Base-by-base conservation (phyloP, 2,329 filamentous ascomycete genomes). In the Pseudonectria buxi region DNA sequence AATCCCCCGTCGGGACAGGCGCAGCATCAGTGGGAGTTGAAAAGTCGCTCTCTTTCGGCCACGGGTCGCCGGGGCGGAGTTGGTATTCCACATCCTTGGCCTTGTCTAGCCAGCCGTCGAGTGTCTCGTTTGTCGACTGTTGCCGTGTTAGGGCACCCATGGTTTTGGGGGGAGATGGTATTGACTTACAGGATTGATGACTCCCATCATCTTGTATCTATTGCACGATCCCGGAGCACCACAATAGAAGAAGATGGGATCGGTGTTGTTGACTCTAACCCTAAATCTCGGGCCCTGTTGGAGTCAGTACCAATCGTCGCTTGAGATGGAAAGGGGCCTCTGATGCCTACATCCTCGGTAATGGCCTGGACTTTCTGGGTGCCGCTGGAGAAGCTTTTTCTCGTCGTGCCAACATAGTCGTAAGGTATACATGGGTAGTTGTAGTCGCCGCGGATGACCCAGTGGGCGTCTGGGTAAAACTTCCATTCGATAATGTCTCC, bases 221-320 rank as follows among this genome's bases (percentile, higher is more conserved):
- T 69, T 67, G 50, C 85, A 90, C 2, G 81, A 84, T 1, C 67
- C 71, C 0, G 76, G 70, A 0, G 81, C 81, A 0, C 78, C 75
- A 44, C 81, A 86, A 56, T 86, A 86, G 57, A 74, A 83, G 55
- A 81, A 84, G 12, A 79, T 71, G 0, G 82, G 80, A 14, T 72
- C 57, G 0, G 77, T 80, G 44, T 78, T 65, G 46, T 83, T 82
- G 37, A 85, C 63, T 14, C 43, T 46, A 15, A 72, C 46, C 28
- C 53, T 49, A 38, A 55, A 74, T 26, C 50, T 58, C 14, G 68
- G 69, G 13, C 56, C 62, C 64, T 68, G 4, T 6, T 2, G 14
- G 15, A 12, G 26, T 53, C 25, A 45, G 32, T n/a, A n/a, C n/a
- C n/a, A 14, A n/a, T 33, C 10, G 14, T 9, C 6, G 32, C 16